A percentile compares a stretch with the other conserved stretches of the same genome.
phyloP scores from a whole-genome alignment of 2,329 filamentous ascomycete species.

The Cercospora sp. region DNA sequence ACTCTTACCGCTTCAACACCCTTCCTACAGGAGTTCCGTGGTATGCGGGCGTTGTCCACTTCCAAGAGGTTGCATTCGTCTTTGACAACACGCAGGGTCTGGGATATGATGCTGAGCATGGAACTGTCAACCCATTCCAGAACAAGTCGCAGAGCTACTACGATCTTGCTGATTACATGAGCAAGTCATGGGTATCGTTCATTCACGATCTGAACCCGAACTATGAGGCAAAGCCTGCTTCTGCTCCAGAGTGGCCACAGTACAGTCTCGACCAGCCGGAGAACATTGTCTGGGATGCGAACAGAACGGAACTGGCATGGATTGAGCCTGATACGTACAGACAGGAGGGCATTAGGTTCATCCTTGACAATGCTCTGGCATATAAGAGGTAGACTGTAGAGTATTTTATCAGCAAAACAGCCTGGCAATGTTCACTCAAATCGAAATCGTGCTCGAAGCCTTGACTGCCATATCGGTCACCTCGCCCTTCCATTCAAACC shows the following conservation, averaged over 20 bases:
- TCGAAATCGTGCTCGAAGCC: not conserved
- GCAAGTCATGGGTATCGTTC: slow-evolving; percentile 48
- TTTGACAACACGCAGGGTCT: slow-evolving; percentile 49
- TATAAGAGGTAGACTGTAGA: slow-evolving; percentile 16
- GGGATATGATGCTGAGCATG: slow-evolving; percentile 41
- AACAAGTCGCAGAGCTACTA: slow-evolving; percentile 42
- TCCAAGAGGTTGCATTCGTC: slow-evolving; percentile 49
- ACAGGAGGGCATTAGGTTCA: slow-evolving; percentile 47
- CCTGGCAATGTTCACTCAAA: not conserved
- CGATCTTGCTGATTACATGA: slow-evolving; percentile 47
- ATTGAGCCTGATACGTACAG: slow-evolving; percentile 49
- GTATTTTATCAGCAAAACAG: not conserved
- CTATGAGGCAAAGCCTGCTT: slow-evolving; percentile 14
- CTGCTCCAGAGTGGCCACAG: slow-evolving; percentile 41
- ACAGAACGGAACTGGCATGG: slow-evolving; percentile 38
- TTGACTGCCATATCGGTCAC: not conserved
- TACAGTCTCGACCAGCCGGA: slow-evolving; percentile 41
- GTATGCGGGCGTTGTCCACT: slow-evolving; percentile 54
- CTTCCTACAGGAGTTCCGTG: slow-evolving; percentile 48
- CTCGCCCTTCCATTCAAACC: not conserved
- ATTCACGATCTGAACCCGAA: slow-evolving; percentile 46
- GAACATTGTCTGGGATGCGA: slow-evolving; percentile 52
- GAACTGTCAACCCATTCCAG: slow-evolving; percentile 39
- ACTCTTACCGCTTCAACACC: slow-evolving; percentile 65
- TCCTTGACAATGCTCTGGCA: slow-evolving; percentile 37